These are phyloP conservation scores for Paecilomyces sp. DNA, from an alignment of 2,329 filamentous ascomycete species.

Conservation along the genomic window DNA sequence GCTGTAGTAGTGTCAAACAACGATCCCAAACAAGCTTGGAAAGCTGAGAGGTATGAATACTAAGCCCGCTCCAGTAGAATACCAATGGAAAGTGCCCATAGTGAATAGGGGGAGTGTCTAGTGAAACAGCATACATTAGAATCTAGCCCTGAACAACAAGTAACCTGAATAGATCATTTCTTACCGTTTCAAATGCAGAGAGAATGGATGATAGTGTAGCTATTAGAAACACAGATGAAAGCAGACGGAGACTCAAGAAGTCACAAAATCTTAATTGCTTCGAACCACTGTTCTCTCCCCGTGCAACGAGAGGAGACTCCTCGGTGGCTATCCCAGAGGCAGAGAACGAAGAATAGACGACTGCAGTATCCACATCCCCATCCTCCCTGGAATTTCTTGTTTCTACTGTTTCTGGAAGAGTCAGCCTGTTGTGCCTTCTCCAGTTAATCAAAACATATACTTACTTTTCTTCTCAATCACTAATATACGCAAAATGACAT, in stretches of 20 bases:
- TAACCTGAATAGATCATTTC: background rate
- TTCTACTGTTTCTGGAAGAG: background rate
- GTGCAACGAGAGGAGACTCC: background rate
- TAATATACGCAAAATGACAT: background rate
- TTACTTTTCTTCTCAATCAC: background rate
- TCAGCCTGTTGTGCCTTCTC: background rate
- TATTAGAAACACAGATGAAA: background rate
- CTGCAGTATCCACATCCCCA: background rate
- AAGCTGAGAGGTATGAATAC: background rate
- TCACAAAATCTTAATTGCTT: background rate
- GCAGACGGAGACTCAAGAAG: background rate
- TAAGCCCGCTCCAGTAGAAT: background rate
- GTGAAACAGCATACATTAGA: background rate
- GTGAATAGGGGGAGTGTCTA: background rate
- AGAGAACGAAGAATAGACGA: background rate
- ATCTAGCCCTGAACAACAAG: background rate
- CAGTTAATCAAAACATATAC: background rate
- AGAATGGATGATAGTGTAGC: background rate
- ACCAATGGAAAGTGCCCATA: background rate
- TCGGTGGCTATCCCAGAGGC: background rate
- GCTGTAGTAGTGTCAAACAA: background rate
- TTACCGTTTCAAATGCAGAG: background rate
- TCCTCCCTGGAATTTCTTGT: background rate
- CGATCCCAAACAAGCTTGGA: background rate
- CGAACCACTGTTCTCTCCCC: background rate